Percentiles rank a stretch among this genome's conserved stretches.
Conservation (phyloP, 73 alveolate species). For the Paramecium bursaria region DNA sequence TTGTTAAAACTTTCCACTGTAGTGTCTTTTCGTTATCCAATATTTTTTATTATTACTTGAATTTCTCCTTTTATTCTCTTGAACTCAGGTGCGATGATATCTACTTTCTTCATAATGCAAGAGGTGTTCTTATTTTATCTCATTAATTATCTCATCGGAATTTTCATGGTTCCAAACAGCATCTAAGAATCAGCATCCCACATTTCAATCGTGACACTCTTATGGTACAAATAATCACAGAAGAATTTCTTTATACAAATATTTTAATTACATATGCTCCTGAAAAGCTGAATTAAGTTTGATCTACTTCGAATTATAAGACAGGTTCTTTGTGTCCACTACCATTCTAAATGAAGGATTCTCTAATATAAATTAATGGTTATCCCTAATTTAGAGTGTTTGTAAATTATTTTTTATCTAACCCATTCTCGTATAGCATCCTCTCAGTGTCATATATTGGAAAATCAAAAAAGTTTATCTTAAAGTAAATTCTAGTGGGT, state of each 20-base stretch:
- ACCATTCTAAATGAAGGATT: not conserved
- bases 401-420: not conserved
- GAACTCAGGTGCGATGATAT: constrained; percentile 21
- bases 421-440: constrained; percentile 18
- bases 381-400: constrained; percentile 4
- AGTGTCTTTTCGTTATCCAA: constrained; percentile 1
- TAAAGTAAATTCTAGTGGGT: not conserved
- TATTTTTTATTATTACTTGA: not conserved
- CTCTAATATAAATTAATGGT: constrained; percentile 35
- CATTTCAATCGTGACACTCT: constrained; percentile 11
- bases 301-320: constrained; percentile 4
- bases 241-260: too few relatives aligned
- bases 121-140: constrained; percentile 20
- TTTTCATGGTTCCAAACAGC: constrained; percentile 27
- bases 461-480: constrained; percentile 29
- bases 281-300: not conserved
- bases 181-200: constrained; percentile 53
- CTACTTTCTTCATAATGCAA: constrained; percentile 35
- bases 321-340: constrained; percentile 36
- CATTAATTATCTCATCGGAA: constrained; percentile 15
- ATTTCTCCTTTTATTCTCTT: constrained; percentile 52
- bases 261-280: too few relatives aligned
- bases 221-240: constrained; percentile 35
- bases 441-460: constrained; percentile 6
- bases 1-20: not conserved